These are phyloP conservation scores for Trichothecium roseum DNA, from an alignment of 2,329 filamentous ascomycete species.

Conservation along the genomic window DNA sequence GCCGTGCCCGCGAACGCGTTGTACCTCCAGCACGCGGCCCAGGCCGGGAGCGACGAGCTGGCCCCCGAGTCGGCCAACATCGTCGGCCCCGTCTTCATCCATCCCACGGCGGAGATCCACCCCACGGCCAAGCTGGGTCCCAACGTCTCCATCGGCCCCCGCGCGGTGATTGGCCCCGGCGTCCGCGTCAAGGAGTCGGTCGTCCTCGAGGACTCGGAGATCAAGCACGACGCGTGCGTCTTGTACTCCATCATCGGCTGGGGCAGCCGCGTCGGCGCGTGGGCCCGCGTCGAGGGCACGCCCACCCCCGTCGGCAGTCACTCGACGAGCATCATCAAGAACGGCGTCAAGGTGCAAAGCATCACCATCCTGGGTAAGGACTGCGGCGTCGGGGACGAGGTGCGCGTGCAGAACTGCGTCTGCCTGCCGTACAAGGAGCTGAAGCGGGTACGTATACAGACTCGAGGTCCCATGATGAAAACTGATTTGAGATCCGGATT, in stretches of 20 bases:
- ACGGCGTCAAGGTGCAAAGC: conserved; percentile 96
- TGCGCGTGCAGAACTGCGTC: conserved; percentile 94
- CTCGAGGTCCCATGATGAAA: not conserved
- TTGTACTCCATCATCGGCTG: conserved; percentile 95
- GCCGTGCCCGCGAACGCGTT: conserved; percentile 94
- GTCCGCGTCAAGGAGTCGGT: conserved; percentile 92
- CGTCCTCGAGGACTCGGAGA: conserved; percentile 86
- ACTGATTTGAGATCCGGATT: too few relatives aligned
- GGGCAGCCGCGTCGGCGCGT: conserved; percentile 93
- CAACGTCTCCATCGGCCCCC: conserved; percentile 93
- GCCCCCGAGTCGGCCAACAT: conserved; percentile 77
- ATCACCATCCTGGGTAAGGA: conserved; percentile 97
- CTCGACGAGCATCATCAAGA: conserved; percentile 91
- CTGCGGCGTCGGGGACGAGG: conserved; percentile 85
- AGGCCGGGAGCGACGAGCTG: conserved; percentile 68
- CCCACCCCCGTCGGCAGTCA: conserved; percentile 81
- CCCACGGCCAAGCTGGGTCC: conserved; percentile 93
- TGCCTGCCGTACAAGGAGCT: conserved; percentile 97
- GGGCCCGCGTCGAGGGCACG: conserved; percentile 94
- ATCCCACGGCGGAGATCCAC: conserved; percentile 82
- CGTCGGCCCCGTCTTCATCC: conserved; percentile 87
- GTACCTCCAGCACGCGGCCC: conserved; percentile 89
- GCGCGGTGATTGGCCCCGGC: conserved; percentile 73
- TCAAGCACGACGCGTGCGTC: conserved; percentile 94
- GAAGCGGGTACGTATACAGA: conserved; percentile 62